phyloP scores from a whole-genome alignment of 257 asterid species.

The Thymus quinquecostatus region DNA sequence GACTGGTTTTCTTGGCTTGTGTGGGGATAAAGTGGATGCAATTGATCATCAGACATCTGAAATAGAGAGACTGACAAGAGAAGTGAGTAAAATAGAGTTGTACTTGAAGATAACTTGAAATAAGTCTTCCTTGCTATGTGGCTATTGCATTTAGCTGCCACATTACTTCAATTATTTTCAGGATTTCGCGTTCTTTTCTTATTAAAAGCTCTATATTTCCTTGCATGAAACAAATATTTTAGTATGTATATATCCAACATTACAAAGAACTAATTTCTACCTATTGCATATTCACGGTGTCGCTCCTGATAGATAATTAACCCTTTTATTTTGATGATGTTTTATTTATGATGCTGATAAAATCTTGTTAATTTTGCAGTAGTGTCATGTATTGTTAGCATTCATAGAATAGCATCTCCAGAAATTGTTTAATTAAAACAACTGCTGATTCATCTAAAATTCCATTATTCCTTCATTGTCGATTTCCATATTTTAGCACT shows the following conservation, averaged over 20 bases:
- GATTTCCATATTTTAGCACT: constrained; percentile 1
- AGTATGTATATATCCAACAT: too few species aligned
- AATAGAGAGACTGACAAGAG: constrained; percentile 70
- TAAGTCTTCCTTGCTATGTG: background rate
- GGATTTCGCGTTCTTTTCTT: constrained; percentile 3
- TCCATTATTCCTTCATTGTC: constrained; percentile 2
- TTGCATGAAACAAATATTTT: background rate
- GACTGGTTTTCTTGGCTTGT: constrained; percentile 88
- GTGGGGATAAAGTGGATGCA: constrained; percentile 81
- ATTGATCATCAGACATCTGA: constrained; percentile 75
- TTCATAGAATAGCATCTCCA: constrained; percentile 1
- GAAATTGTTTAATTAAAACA: background rate
- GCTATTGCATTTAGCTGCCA: constrained; percentile 11
- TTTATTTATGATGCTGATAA: background rate
- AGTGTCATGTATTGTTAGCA: background rate
- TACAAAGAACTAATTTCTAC: background rate
- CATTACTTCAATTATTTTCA: background rate
- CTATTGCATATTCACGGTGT: background rate
- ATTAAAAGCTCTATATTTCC: constrained; percentile 18
- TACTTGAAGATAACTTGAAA: constrained; percentile 1
- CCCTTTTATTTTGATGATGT: background rate
- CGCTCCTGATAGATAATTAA: constrained; percentile 1
- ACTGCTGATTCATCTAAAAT: constrained; percentile 12
- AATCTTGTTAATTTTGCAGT: constrained; percentile 17
- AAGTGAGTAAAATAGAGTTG: constrained; percentile 53